Evolutionary conservation across 78 protist genomes (phyloP).

Genomic region (Protostelium mycophagum): DNA sequence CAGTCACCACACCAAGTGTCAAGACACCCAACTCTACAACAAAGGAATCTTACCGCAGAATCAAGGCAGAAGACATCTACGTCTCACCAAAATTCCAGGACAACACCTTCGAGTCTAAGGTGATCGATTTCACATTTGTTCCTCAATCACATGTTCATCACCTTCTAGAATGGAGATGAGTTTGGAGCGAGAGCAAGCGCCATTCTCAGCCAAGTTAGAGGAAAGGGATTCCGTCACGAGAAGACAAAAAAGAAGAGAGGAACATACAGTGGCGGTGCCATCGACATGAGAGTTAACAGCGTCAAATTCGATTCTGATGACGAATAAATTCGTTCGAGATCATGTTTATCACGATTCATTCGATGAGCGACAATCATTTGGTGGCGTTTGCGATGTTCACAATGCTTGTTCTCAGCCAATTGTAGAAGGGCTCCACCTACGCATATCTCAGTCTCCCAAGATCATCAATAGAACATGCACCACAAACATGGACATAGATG

Average conservation of each 20-base stretch:
- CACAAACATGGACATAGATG: too few species aligned
- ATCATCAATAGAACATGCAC: too few species aligned
- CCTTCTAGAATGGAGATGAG: not conserved
- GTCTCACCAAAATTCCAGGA: not conserved
- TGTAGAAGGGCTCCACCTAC: not conserved
- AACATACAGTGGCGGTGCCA: slow-evolving; percentile 63
- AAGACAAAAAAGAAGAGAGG: slow-evolving; percentile 75
- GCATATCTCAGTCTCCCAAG: too few species aligned
- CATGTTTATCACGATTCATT: too few species aligned
- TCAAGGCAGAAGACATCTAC: not conserved
- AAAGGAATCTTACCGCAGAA: slow-evolving; percentile 19
- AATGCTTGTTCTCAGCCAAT: not conserved
- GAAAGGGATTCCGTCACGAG: slow-evolving; percentile 66
- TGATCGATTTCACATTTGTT: not conserved
- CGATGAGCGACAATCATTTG: too few species aligned
- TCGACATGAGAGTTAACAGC: slow-evolving; percentile 29
- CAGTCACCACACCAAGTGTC: not conserved
- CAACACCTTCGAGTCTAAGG: slow-evolving; percentile 16
- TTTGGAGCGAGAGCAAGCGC: slow-evolving; percentile 46
- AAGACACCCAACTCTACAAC: not conserved
- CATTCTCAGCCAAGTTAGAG: slow-evolving; percentile 18
- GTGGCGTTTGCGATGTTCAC: not conserved
- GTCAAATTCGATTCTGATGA: slow-evolving; percentile 25
- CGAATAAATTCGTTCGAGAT: too few species aligned
- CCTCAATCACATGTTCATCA: not conserved